A percentile compares a stretch with the other conserved stretches of the same genome.
Conservation (phyloP, 306 rosid species). For the Rosa chinensis region DNA sequence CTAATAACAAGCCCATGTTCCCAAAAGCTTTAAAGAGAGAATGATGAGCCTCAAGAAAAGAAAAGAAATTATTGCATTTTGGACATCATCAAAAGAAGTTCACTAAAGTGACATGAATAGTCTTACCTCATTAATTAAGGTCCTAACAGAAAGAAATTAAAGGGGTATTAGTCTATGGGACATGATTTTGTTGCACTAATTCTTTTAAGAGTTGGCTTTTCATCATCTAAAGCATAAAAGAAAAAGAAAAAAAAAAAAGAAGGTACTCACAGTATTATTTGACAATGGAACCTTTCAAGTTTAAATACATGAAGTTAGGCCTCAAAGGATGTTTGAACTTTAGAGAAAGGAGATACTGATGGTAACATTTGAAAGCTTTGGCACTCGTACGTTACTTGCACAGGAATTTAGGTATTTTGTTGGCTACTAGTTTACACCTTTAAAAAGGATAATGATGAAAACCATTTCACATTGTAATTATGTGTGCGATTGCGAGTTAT, state of each 20-base stretch:
- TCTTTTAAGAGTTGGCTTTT: slow-evolving; percentile 39
- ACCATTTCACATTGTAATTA: background rate
- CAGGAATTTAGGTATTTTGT: slow-evolving; percentile 39
- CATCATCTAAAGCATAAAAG: slow-evolving; percentile 26
- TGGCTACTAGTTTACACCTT: slow-evolving; percentile 28
- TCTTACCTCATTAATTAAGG: slow-evolving; percentile 34
- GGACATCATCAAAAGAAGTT: slow-evolving; percentile 62
- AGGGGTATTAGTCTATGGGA: slow-evolving; percentile 4
- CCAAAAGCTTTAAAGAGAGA: slow-evolving; percentile 62
- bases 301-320: slow-evolving; percentile 5
- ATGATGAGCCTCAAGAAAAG: slow-evolving; percentile 51
- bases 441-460: slow-evolving; percentile 1
- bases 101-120: slow-evolving; percentile 44
- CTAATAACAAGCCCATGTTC: slow-evolving; percentile 71
- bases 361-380: slow-evolving; percentile 29
- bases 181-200: slow-evolving; percentile 57
- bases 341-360: slow-evolving; percentile 26
- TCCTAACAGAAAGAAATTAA: slow-evolving; percentile 23
- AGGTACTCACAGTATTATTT: slow-evolving; percentile 8
- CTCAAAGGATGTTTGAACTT: slow-evolving; percentile 9
- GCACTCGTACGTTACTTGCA: slow-evolving; percentile 38
- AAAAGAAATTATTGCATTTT: slow-evolving; percentile 50
- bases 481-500: background rate
- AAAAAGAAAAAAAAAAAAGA: background rate
- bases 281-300: slow-evolving; percentile 12